Percentiles rank a stretch among this genome's conserved stretches.
phyloP scores from a whole-genome alignment of 1,284 basidiomycete species.

The Rhizopogon parksii region DNA sequence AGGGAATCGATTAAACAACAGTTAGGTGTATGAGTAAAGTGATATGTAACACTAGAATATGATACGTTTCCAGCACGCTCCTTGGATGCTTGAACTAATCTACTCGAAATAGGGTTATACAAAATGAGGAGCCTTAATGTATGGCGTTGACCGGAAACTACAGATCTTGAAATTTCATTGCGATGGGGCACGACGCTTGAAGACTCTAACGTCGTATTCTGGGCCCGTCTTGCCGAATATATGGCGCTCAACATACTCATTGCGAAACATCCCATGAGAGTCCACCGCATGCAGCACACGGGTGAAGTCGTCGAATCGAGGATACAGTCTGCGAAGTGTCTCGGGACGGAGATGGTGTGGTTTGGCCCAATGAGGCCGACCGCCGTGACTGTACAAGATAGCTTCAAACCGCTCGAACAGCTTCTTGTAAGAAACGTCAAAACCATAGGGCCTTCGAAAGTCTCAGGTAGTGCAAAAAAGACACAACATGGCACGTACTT shows the following conservation, averaged over 20 bases:
- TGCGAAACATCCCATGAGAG: conserved; percentile 74
- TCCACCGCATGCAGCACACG: conserved; percentile 69
- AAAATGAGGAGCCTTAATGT: conserved; percentile 4
- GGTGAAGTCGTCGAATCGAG: conserved; percentile 79
- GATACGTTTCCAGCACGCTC: conserved; percentile 11
- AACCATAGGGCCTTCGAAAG: conserved; percentile 73
- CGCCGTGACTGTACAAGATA: conserved; percentile 68
- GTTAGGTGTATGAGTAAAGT: conserved; percentile 48
- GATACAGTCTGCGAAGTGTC: conserved; percentile 67
- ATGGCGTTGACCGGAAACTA: background rate
- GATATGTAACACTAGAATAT: conserved; percentile 16
- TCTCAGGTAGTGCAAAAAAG: conserved; percentile 9
- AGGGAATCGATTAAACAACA: conserved; percentile 66
- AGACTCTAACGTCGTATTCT: conserved; percentile 46
- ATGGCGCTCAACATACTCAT: conserved; percentile 73
- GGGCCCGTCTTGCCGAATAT: conserved; percentile 48
- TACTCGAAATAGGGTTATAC: conserved; percentile 9
- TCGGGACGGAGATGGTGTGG: conserved; percentile 73
- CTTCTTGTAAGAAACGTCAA: conserved; percentile 79
- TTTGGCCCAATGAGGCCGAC: conserved; percentile 97
- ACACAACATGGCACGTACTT: conserved; percentile 51
- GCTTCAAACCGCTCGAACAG: conserved; percentile 79
- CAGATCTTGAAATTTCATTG: conserved; percentile 7
- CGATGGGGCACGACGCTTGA: conserved; percentile 34
- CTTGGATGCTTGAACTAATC: conserved; percentile 6